Evolutionary conservation across 331 rosid species (phyloP).

Genomic region (Erythrophleum ivorense): DNA sequence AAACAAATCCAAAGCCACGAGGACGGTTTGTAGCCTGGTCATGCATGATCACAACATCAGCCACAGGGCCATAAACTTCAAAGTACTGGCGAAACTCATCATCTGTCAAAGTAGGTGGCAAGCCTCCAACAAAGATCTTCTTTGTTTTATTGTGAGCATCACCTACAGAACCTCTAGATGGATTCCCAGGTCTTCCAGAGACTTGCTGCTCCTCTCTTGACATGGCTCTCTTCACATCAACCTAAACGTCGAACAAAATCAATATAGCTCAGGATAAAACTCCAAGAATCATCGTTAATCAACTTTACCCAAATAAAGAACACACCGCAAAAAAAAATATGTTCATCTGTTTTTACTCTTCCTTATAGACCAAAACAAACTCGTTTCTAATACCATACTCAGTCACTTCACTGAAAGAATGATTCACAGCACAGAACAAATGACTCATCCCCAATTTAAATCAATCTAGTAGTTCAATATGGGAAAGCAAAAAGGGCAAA

Average conservation of each 20-base stretch:
- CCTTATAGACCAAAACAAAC: too few species aligned
- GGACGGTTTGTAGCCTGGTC: constrained; percentile 77
- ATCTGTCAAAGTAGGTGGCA: constrained; percentile 67
- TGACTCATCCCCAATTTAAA: too few species aligned
- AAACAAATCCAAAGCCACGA: constrained; percentile 75
- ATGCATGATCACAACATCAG: constrained; percentile 77
- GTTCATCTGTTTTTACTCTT: too few species aligned
- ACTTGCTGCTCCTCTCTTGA: constrained; percentile 77
- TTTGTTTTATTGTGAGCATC: too few species aligned
- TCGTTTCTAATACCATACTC: too few species aligned
- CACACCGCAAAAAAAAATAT: too few species aligned
- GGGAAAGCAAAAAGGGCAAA: not conserved
- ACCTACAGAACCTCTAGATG: constrained; percentile 57
- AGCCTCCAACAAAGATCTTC: constrained; percentile 81
- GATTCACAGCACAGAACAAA: too few species aligned
- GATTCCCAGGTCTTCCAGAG: constrained; percentile 58
- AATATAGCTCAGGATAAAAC: constrained; percentile 16
- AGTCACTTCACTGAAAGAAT: too few species aligned
- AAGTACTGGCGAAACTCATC: constrained; percentile 68
- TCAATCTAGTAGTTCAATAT: too few species aligned
- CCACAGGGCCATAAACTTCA: constrained; percentile 62
- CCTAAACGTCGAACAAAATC: too few species aligned
- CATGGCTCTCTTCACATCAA: constrained; percentile 75
- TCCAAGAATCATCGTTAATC: not conserved
- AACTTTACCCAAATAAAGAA: too few species aligned